Evolutionary conservation across 1,284 basidiomycete genomes (phyloP).

Genomic region (Porodaedalea pini): DNA sequence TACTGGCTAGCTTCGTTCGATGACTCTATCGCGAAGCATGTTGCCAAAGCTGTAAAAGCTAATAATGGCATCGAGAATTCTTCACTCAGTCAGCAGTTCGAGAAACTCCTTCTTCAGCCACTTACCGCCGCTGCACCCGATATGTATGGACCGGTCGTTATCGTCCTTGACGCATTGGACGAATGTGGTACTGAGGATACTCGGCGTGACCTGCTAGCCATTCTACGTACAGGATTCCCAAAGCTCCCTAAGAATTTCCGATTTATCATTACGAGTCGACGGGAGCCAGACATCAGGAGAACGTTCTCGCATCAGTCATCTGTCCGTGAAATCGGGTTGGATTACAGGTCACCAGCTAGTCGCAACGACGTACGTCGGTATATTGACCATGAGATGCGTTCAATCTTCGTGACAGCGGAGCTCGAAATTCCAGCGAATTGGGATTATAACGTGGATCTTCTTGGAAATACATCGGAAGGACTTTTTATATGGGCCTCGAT

Average conservation of each 20-base stretch:
- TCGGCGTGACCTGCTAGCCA: not conserved
- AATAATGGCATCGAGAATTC: not conserved
- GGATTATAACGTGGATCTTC: not conserved
- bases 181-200: not conserved
- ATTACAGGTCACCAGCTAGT: not conserved
- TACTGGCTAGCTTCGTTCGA: not conserved
- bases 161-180: conserved; percentile 2
- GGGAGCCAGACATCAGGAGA: not conserved
- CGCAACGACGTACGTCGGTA: not conserved
- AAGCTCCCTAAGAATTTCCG: not conserved
- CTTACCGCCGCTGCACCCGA: not conserved
- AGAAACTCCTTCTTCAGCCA: not conserved
- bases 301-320: not conserved
- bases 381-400: not conserved
- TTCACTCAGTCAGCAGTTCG: not conserved
- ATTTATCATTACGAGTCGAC: not conserved
- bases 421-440: not conserved
- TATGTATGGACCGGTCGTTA: not conserved
- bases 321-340: not conserved
- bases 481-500: conserved; percentile 8
- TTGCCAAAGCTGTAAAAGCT: not conserved
- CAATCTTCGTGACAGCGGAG: not conserved
- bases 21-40: not conserved
- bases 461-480: not conserved
- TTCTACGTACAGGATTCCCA: not conserved